These are phyloP conservation scores for Hygrophoropsis aurantiaca DNA, from an alignment of 768 basidiomycete genomes.

Conservation along the genomic window DNA sequence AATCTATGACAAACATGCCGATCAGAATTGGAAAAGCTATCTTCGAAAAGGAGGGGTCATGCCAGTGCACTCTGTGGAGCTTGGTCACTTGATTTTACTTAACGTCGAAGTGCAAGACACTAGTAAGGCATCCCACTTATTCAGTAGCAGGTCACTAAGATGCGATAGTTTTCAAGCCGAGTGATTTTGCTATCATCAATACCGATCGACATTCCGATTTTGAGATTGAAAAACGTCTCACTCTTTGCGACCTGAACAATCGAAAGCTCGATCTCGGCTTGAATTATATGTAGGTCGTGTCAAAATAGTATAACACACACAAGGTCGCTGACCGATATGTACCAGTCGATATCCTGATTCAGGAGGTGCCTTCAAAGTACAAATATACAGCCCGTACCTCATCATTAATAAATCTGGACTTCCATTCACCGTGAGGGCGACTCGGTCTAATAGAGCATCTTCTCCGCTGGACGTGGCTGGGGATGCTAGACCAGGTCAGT, in stretches of 20 bases:
- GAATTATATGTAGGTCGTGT: slow-evolving; percentile 86
- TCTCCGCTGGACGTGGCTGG: slow-evolving; percentile 83
- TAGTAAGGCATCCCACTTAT: slow-evolving; percentile 42
- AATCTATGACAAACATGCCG: slow-evolving; percentile 94
- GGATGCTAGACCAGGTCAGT: slow-evolving; percentile 61
- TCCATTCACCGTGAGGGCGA: slow-evolving; percentile 72
- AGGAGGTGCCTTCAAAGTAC: slow-evolving; percentile 94
- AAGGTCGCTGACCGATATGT: too few species aligned
- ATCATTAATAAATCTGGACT: slow-evolving; percentile 91
- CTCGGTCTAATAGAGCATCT: slow-evolving; percentile 59
- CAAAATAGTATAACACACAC: too few species aligned
- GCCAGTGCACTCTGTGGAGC: slow-evolving; percentile 94
- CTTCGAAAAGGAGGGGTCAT: slow-evolving; percentile 90
- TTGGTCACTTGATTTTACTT: slow-evolving; percentile 84
- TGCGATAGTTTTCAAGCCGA: slow-evolving; percentile 77
- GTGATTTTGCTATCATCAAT: slow-evolving; percentile 97
- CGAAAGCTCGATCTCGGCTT: slow-evolving; percentile 78
- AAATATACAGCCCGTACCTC: slow-evolving; percentile 89
- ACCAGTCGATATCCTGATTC: slow-evolving; percentile 82
- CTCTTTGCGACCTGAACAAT: slow-evolving; percentile 68
- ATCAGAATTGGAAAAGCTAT: slow-evolving; percentile 94
- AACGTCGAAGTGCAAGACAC: slow-evolving; percentile 92
- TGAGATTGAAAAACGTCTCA: slow-evolving; percentile 71
- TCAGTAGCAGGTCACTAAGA: neutral
- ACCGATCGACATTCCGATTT: slow-evolving; percentile 90